These are phyloP conservation scores for Colletotrichum tanaceti DNA, from an alignment of 2,329 filamentous ascomycete genomes.

Conservation along the genomic window DNA sequence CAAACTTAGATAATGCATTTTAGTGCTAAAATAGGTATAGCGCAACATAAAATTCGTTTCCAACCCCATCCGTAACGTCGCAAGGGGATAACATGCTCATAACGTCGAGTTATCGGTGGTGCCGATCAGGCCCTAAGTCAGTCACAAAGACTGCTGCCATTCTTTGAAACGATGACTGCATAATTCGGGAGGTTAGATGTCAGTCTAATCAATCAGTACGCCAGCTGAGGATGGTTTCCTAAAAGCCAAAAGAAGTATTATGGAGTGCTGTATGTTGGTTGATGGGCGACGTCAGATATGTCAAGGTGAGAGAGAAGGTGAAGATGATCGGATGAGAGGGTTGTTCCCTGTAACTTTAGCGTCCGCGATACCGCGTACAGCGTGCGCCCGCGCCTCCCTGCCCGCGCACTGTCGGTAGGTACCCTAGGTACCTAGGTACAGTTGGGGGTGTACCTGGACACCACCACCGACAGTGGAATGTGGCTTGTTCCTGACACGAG, in stretches of 20 bases:
- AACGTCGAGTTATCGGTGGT: no score
- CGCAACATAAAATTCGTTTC: no score
- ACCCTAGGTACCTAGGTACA: no score
- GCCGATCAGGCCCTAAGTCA: no score
- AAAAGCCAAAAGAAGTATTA: background rate
- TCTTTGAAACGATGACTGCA: background rate
- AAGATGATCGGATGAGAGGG: slow-evolving; percentile 1
- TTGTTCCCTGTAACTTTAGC: slow-evolving; percentile 34
- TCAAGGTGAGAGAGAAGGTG: background rate
- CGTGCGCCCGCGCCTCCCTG: slow-evolving; percentile 24
- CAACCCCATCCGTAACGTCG: no score
- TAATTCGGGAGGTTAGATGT: no score
- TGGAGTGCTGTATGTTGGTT: background rate
- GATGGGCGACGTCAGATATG: background rate
- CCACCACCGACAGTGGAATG: slow-evolving; percentile 27
- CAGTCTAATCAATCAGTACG: no score
- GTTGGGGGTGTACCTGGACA: no score
- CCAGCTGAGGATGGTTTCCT: no score
- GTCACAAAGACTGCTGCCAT: background rate
- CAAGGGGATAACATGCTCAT: no score
- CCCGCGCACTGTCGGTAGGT: background rate
- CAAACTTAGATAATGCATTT: no score
- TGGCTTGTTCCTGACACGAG: slow-evolving; percentile 39
- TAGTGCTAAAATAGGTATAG: no score
- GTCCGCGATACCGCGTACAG: slow-evolving; percentile 1